Evolutionary conservation across 257 asterid species (phyloP).

Genomic region (Penstemon newberryi): DNA sequence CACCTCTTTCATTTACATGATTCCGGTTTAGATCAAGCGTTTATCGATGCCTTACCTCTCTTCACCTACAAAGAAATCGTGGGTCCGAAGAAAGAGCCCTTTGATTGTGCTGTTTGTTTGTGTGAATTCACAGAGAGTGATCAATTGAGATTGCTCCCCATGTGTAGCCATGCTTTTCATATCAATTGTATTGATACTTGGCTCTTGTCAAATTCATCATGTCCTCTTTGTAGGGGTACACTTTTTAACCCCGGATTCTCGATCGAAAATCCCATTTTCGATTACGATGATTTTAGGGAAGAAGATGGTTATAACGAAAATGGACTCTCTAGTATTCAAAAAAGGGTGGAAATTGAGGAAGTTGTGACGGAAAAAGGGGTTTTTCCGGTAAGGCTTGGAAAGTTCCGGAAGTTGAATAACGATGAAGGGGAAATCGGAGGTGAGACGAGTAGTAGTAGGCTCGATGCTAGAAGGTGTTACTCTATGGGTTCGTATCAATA

Average conservation of each 20-base stretch:
- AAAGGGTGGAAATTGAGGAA: constrained; percentile 64
- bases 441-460: constrained; percentile 83
- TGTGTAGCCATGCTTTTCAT: constrained; percentile 29
- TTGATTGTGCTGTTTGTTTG: constrained; percentile 31
- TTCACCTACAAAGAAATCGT: constrained; percentile 19
- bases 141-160: constrained; percentile 20
- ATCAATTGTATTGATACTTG: constrained; percentile 28
- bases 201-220: constrained; percentile 27
- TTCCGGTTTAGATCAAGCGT: constrained; percentile 25
- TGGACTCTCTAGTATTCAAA: constrained; percentile 44
- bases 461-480: constrained; percentile 90
- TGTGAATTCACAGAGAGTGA: constrained; percentile 25
- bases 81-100: constrained; percentile 24
- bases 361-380: constrained; percentile 48
- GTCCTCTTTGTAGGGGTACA: constrained; percentile 33
- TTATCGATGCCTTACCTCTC: constrained; percentile 20
- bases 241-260: constrained; percentile 80
- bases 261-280: constrained; percentile 73
- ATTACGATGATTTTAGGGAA: constrained; percentile 64
- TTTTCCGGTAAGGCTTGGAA: constrained; percentile 71
- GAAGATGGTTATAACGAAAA: constrained; percentile 53
- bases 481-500: constrained; percentile 96
- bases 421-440: constrained; percentile 36
- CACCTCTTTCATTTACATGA: constrained; percentile 27
- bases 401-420: constrained; percentile 46